phyloP scores from a whole-genome alignment of 1,139 yeast species.

The Yamadazyma trypodendri region DNA sequence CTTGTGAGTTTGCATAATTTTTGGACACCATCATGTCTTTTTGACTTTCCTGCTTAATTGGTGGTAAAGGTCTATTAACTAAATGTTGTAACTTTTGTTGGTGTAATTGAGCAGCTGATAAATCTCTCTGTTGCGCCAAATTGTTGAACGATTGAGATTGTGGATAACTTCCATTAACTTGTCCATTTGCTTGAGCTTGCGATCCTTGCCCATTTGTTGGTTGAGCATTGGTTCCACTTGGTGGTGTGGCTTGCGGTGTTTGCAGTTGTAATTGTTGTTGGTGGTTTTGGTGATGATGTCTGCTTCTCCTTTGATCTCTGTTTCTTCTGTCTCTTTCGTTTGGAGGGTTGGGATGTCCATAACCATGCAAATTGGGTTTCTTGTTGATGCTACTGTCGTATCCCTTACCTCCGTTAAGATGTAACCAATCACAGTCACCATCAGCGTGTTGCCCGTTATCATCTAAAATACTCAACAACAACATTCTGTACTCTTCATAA shows the following conservation, averaged over 20 bases:
- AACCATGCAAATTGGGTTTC: conserved; percentile 89
- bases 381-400: conserved; percentile 84
- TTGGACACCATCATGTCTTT: conserved; percentile 18
- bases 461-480: conserved; percentile 72
- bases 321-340: conserved; percentile 56
- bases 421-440: conserved; percentile 94
- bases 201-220: conserved; percentile 5
- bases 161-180: conserved; percentile 2
- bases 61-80: conserved; percentile 52
- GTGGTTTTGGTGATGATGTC: conserved; percentile 33
- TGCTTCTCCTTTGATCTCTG: conserved; percentile 41
- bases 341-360: conserved; percentile 64
- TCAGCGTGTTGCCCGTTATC: conserved; percentile 74
- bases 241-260: conserved; percentile 17
- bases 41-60: conserved; percentile 44
- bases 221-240: conserved; percentile 4
- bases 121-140: conserved; percentile 16
- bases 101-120: conserved; percentile 35
- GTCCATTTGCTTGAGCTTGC: conserved; percentile 5
- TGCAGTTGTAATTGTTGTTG: conserved; percentile 22
- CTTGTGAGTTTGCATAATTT: conserved; percentile 18
- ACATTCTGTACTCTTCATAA: conserved; percentile 75
- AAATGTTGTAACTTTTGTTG: conserved; percentile 52
- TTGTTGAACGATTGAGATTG: conserved; percentile 8
- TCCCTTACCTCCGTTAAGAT: conserved; percentile 85